phyloP scores from a whole-genome alignment of 805 yeast genomes.

The Metschnikowia picachoensis region DNA sequence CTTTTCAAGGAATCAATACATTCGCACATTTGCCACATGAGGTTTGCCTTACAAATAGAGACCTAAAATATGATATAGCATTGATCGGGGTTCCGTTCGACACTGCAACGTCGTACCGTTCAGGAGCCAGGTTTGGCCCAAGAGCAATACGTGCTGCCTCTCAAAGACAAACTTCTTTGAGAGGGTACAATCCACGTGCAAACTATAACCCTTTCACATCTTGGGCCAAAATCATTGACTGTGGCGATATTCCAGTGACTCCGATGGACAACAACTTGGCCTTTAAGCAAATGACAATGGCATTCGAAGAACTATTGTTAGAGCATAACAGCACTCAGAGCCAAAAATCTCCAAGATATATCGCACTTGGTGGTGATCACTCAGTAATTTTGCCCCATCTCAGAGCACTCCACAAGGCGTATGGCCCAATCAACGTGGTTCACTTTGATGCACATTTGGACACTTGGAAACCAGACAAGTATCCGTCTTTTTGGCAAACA shows the following conservation, averaged over 20 bases:
- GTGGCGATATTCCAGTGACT: slow-evolving; percentile 56
- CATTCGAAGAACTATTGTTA: slow-evolving; percentile 53
- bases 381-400: slow-evolving; percentile 70
- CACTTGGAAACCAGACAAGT: slow-evolving; percentile 73
- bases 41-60: slow-evolving; percentile 51
- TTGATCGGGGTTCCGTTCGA: slow-evolving; percentile 80
- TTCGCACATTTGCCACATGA: slow-evolving; percentile 71
- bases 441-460: slow-evolving; percentile 87
- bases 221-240: slow-evolving; percentile 49
- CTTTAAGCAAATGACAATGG: slow-evolving; percentile 50
- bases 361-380: slow-evolving; percentile 83
- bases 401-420: slow-evolving; percentile 54
- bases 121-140: slow-evolving; percentile 86
- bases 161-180: slow-evolving; percentile 61
- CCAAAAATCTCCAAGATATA: slow-evolving; percentile 40
- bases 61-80: slow-evolving; percentile 59
- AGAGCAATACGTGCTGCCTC: slow-evolving; percentile 64
- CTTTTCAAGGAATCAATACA: slow-evolving; percentile 60
- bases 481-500: slow-evolving; percentile 61
- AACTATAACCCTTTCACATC: slow-evolving; percentile 50
- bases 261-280: slow-evolving; percentile 58
- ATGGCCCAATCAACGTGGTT: slow-evolving; percentile 68
- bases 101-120: slow-evolving; percentile 72
- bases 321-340: slow-evolving; percentile 26
- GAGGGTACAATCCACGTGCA: slow-evolving; percentile 71